phyloP scores from a whole-genome alignment of 2,329 filamentous ascomycete species.

The Claviceps citrina region DNA sequence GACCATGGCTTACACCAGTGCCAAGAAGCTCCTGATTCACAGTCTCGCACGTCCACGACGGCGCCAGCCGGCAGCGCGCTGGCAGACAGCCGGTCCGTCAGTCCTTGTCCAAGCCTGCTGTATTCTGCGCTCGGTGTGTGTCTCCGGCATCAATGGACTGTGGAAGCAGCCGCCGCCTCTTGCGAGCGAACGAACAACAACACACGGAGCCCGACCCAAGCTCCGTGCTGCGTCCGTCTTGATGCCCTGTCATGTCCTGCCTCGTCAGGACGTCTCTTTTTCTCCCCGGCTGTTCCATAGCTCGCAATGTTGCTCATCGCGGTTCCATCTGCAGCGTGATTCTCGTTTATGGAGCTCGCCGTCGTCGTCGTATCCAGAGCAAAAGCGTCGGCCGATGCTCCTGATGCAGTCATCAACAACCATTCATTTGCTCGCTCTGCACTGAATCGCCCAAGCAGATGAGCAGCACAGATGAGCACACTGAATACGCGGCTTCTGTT shows the following conservation, averaged over 20 bases:
- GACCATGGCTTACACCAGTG: slow-evolving; percentile 3
- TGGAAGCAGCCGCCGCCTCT: background rate
- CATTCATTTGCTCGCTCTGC: background rate
- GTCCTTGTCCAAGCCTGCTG: background rate
- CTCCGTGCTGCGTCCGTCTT: background rate
- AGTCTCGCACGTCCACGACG: background rate
- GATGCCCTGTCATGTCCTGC: background rate
- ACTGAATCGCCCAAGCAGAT: background rate
- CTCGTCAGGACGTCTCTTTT: background rate
- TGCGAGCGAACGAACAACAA: background rate
- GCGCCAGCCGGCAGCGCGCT: slow-evolving; percentile 2
- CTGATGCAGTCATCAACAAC: background rate
- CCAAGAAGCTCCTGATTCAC: slow-evolving; percentile 4
- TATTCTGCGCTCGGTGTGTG: background rate
- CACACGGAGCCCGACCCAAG: background rate
- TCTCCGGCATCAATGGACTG: background rate
- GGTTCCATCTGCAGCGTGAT: background rate
- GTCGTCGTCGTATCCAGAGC: background rate
- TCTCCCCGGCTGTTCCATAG: background rate
- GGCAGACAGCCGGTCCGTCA: background rate
- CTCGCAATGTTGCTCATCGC: background rate
- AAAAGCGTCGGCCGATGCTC: background rate
- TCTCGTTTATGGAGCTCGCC: background rate
- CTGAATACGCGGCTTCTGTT: background rate
- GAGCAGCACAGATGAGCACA: background rate